A percentile compares a stretch with the other conserved stretches of the same genome.
phyloP scores from a whole-genome alignment of 495 filamentous ascomycete genomes.

The Neurospora tetraspora region DNA sequence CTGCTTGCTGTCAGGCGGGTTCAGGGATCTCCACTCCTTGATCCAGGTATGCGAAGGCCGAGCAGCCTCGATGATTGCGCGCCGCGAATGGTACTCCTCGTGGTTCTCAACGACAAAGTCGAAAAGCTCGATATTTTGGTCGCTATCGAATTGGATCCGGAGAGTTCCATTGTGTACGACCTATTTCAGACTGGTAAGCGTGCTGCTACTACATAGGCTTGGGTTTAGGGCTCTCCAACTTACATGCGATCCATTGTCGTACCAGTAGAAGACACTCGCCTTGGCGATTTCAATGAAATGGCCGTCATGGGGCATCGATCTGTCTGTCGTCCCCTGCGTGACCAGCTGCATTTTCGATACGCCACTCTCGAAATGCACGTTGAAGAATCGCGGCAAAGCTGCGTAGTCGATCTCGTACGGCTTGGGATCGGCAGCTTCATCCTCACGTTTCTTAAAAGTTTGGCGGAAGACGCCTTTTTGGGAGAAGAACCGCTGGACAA shows the following conservation, averaged over 20 bases:
- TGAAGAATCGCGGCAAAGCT: constrained; percentile 69
- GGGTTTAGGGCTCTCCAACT: constrained; percentile 11
- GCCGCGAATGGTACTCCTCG: constrained; percentile 59
- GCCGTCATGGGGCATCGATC: constrained; percentile 45
- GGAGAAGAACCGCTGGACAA: constrained; percentile 70
- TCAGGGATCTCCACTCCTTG: constrained; percentile 45
- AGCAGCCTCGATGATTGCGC: constrained; percentile 41
- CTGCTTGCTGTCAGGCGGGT: constrained; percentile 49
- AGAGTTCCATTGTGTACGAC: constrained; percentile 54
- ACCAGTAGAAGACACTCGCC: constrained; percentile 64
- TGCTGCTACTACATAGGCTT: background rate
- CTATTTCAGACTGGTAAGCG: constrained; percentile 29
- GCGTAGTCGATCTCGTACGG: constrained; percentile 69
- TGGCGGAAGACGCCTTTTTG: constrained; percentile 58
- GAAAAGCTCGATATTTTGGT: constrained; percentile 63
- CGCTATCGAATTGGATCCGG: constrained; percentile 53
- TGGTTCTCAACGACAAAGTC: constrained; percentile 55
- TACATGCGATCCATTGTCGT: constrained; percentile 60
- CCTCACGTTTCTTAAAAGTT: constrained; percentile 37
- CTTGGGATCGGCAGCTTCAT: constrained; percentile 43
- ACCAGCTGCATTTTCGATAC: constrained; percentile 71
- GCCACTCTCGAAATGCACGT: constrained; percentile 74
- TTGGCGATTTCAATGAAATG: constrained; percentile 54
- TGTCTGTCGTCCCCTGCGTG: constrained; percentile 47
- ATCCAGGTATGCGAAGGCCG: constrained; percentile 43